Evolutionary conservation across 768 basidiomycete genomes (phyloP).

Genomic region (Pleurotus tuoliensis): DNA sequence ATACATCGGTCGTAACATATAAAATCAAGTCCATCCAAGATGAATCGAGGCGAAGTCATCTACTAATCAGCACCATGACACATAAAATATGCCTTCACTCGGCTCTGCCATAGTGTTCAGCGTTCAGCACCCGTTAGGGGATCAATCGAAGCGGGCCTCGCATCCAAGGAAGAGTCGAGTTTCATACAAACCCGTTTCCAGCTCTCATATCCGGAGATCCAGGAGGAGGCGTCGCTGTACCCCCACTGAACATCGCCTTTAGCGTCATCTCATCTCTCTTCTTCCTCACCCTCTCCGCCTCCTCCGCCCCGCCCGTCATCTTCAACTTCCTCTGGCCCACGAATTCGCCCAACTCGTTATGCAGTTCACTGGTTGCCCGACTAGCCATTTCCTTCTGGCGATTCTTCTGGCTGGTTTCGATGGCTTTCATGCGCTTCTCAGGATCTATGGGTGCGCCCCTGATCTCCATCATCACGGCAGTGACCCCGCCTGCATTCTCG

Average conservation of each 20-base stretch:
- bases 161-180: neutral
- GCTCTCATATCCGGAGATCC: neutral
- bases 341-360: constrained; percentile 81
- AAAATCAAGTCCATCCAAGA: no score
- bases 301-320: constrained; percentile 95
- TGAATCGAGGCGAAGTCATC: no score
- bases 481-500: constrained; percentile 63
- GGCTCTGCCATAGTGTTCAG: no score
- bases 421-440: constrained; percentile 83
- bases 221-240: constrained; percentile 3
- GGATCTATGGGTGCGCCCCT: constrained; percentile 77
- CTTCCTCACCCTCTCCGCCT: constrained; percentile 84
- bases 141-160: no score
- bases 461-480: constrained; percentile 88
- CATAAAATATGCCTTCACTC: no score
- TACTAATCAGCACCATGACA: no score
- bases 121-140: no score
- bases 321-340: constrained; percentile 84
- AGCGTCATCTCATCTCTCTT: constrained; percentile 79
- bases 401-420: constrained; percentile 81
- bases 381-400: constrained; percentile 71
- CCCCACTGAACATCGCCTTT: constrained; percentile 79
- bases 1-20: no score
- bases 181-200: neutral
- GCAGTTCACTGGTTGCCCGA: constrained; percentile 72